Evolutionary conservation across 2,329 filamentous ascomycete genomes (phyloP), one percentile per base, ranked within the genome.

Genomic region (Triangularia verruculosa): DNA sequence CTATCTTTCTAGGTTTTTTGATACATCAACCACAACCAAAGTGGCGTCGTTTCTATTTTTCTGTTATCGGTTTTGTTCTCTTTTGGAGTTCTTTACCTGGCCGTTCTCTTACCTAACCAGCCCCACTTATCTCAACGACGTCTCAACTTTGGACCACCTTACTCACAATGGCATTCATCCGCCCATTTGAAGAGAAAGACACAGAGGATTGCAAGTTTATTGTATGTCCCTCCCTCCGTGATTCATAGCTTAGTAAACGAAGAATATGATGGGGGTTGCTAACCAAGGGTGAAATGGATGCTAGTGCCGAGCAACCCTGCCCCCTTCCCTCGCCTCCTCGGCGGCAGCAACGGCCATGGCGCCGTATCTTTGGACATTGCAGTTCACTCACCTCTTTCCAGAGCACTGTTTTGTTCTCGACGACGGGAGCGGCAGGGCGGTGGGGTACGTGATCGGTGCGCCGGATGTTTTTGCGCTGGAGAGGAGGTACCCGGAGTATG

Each of bases 301-400:
- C n/a, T n/a, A 82, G 81, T 83, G 81, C 71, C 78, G 79, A 60
- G 77, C 73, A 27, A 83, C 81, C 30, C 77, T 83, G 17, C 79
- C 80, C 3, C 77, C 78, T 0, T 77, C 76, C 4, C 76, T 82
- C n/a, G 39, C 68, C 25, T 53, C 68, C 17, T 78, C 77, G 27
- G 70, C 75, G 34, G 70, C 69, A 11, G 76, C 75, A 4, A 65
- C 67, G 55, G 73, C 73, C 17, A 74, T 81, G 28, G 75, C 79
- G 13, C 80, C 80, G 1, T 83, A 83, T 72, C 68, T 83, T 69
- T 83, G 81, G 81, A 81, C 79, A 8, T 80, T 82, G 69, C 80
- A 77, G 39, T 83, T 79, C 75, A 81, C 79, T 15, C 73, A 77
- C 67, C 78, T 83, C 64, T 79, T 74, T 8, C 80, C 80, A 0